Evolutionary conservation across 345 rosid genomes (phyloP).

Genomic region (Populus deltoides): DNA sequence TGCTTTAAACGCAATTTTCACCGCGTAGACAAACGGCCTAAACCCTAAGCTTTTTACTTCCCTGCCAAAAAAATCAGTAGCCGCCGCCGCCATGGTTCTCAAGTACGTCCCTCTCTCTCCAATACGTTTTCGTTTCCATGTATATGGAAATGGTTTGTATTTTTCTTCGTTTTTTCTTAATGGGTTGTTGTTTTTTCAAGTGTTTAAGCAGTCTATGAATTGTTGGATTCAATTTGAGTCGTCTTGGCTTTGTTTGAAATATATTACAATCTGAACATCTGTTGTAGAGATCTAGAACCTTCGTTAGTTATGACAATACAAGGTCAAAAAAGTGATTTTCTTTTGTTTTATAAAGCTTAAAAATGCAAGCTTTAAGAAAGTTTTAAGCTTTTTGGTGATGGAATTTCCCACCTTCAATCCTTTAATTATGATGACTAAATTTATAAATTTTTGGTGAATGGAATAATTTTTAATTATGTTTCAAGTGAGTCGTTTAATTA

Average conservation of each 20-base stretch:
- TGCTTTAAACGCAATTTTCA: too few relatives aligned
- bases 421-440: too few relatives aligned
- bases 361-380: neutral
- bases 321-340: neutral
- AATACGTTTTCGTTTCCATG: neutral
- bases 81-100: conserved; percentile 15
- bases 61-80: neutral
- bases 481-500: too few relatives aligned
- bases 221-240: neutral
- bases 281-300: neutral
- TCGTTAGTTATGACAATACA: neutral
- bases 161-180: neutral
- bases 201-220: neutral
- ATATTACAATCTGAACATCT: neutral
- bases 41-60: neutral
- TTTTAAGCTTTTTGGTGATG: neutral
- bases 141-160: neutral
- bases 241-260: neutral
- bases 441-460: too few relatives aligned
- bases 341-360: neutral
- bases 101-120: conserved; percentile 10
- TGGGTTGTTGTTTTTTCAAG: neutral
- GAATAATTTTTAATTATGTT: too few relatives aligned
- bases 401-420: too few relatives aligned
- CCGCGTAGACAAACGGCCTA: too few relatives aligned